phyloP scores from a whole-genome alignment of 192 early-diverging fungal genomes.

The Rhizophlyctis rosea region DNA sequence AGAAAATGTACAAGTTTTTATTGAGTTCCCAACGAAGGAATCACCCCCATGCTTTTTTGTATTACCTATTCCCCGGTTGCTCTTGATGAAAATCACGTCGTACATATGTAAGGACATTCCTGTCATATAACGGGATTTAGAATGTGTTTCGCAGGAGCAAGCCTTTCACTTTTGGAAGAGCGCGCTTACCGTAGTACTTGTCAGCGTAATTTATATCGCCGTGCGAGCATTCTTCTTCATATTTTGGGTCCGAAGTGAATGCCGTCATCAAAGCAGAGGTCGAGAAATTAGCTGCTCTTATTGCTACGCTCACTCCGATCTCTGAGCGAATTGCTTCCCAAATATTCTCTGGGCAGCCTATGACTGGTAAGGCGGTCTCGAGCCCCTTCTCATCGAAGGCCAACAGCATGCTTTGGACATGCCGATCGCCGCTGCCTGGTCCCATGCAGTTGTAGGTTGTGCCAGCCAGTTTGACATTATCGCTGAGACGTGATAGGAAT shows the following conservation, averaged over 20 bases:
- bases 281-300: no score
- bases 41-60: not conserved
- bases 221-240: not conserved
- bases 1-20: conserved; percentile 1
- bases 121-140: no score
- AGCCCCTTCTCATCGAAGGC: conserved; percentile 6
- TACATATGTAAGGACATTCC: conserved; percentile 12
- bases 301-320: no score
- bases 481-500: not conserved
- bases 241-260: not conserved
- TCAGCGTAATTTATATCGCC: conserved; percentile 9
- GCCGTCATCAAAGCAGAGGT: not conserved
- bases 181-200: conserved; percentile 10
- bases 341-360: not conserved
- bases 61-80: conserved; percentile 11
- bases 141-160: no score
- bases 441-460: conserved; percentile 8
- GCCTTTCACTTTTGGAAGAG: no score
- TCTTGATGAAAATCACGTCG: conserved; percentile 16
- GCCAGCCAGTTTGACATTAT: not conserved
- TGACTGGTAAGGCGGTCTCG: conserved; percentile 1
- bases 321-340: not conserved
- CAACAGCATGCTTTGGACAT: conserved; percentile 13
- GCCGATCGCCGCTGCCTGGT: not conserved
- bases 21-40: no score